Evolutionary conservation across 352 stramenopile species (phyloP).

Genomic region (Elongisporangium senticosum): DNA sequence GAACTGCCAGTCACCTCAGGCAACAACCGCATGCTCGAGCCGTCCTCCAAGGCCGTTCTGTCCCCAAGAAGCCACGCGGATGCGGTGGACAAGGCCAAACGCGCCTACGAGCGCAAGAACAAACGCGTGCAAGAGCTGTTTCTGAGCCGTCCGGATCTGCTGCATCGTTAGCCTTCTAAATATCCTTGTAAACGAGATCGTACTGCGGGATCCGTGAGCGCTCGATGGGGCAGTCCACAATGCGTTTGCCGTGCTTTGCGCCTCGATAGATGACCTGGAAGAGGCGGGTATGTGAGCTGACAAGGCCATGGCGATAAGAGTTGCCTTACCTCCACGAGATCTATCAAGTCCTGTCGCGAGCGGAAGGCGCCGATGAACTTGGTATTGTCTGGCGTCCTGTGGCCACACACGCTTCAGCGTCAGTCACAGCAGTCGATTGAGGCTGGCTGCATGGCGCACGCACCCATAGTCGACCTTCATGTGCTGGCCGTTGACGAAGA

Average conservation of each 20-base stretch:
- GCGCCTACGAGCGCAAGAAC: conserved; percentile 50
- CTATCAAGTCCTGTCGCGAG: conserved; percentile 76
- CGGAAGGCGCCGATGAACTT: conserved; percentile 86
- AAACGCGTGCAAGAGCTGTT: conserved; percentile 58
- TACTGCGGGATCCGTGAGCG: conserved; percentile 76
- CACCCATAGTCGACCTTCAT: conserved; percentile 89
- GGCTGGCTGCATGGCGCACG: conserved; percentile 3
- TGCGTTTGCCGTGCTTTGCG: conserved; percentile 70
- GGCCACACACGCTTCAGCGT: background rate
- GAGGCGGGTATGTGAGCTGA: background rate
- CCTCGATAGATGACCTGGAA: conserved; percentile 77
- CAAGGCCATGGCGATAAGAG: background rate
- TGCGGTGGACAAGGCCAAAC: conserved; percentile 24
- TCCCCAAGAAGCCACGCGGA: conserved; percentile 3
- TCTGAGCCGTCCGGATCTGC: conserved; percentile 32
- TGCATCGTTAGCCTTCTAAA: conserved; percentile 28
- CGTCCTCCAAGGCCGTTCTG: background rate
- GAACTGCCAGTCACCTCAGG: conserved; percentile 1
- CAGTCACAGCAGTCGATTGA: background rate
- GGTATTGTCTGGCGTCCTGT: conserved; percentile 77
- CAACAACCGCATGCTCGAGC: conserved; percentile 10
- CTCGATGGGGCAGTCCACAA: conserved; percentile 77
- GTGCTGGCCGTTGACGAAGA: conserved; percentile 86
- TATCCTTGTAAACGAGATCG: conserved; percentile 79
- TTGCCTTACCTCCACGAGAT: conserved; percentile 70